Evolutionary conservation across 129 eudicot genomes (phyloP), one percentile per base, ranked within the genome.

Genomic region (Tanacetum coccineum): DNA sequence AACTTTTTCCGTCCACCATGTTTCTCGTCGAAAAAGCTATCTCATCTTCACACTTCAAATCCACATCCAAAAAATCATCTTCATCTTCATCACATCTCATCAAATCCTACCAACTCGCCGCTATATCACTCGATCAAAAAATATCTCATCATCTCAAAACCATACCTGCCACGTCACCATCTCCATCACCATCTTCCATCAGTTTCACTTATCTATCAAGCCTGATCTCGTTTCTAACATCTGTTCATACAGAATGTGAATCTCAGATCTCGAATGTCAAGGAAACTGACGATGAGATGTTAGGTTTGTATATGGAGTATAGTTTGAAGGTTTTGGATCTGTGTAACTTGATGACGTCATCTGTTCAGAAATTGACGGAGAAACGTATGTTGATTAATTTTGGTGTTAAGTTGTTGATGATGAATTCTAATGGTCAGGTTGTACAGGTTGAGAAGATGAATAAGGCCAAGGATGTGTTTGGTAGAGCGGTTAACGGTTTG

Each of bases 251-350:
- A 3, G 3, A 28, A 28, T 28, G 25, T 22, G 25, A 22, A 22
- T 22, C 25, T 22, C 2, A 22, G 25, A 22, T 22, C 67, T 76
- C 85, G 58, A 63, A 50, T 30, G n/a, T 81, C 18, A 76, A 67
- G 1, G 1, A 22, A 22, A 22, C 25, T 22, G 1, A 22, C 2
- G 25, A 22, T 22, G 25, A 22, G 25, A 22, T 22, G 25, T 22
- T 22, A 22, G 2, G 25, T 44, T 57, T 22, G 67, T 81, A 81
- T 50, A 60, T 81, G 85, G 73, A 76, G 63, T 68, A 67, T 28
- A 81, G 85, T 44, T 53, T 76, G 22, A 81, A 81, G 59, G 79
- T 81, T 26, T 54, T 81, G 22, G 81, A 81, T 67, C 66, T 81
- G 30, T 81, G 85, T 73, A 81, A 81, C 32, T 77, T 71, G 76